Evolutionary conservation across 2,329 filamentous ascomycete genomes (phyloP).

Genomic region (Verticillium klebahnii): DNA sequence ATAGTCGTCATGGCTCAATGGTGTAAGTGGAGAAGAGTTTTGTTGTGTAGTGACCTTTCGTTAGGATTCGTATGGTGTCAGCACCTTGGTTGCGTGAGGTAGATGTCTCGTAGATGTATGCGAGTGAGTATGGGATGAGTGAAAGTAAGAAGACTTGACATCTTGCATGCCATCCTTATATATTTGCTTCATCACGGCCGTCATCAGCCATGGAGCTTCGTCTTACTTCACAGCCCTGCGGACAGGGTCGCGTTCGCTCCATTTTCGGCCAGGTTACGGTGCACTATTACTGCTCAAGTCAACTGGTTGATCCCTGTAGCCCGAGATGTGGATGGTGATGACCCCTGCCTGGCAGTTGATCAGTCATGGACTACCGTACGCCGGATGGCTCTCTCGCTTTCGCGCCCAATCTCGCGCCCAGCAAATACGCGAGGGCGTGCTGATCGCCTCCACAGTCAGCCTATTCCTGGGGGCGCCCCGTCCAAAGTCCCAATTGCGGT

Average conservation of each 20-base stretch:
- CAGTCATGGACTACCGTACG: neutral
- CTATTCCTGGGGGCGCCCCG: no score
- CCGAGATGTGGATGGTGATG: neutral
- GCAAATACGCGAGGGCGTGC: neutral
- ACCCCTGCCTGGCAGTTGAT: neutral
- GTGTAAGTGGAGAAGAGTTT: neutral
- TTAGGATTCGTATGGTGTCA: neutral
- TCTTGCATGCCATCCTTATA: no score
- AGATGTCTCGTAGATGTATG: no score
- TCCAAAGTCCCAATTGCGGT: no score
- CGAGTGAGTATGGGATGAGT: no score
- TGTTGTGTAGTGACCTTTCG: no score
- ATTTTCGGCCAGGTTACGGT: neutral
- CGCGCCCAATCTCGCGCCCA: neutral
- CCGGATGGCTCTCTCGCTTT: neutral
- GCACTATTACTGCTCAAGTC: neutral
- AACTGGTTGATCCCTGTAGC: neutral
- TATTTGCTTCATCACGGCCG: no score
- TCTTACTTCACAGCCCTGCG: neutral
- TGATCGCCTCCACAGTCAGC: no score
- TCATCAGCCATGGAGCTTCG: neutral
- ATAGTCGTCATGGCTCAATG: constrained; percentile 18
- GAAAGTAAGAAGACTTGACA: no score
- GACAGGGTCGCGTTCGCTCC: neutral
- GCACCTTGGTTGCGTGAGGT: no score